Evolutionary conservation across 345 rosid genomes (phyloP).

Genomic region (Salix koriyanagi): DNA sequence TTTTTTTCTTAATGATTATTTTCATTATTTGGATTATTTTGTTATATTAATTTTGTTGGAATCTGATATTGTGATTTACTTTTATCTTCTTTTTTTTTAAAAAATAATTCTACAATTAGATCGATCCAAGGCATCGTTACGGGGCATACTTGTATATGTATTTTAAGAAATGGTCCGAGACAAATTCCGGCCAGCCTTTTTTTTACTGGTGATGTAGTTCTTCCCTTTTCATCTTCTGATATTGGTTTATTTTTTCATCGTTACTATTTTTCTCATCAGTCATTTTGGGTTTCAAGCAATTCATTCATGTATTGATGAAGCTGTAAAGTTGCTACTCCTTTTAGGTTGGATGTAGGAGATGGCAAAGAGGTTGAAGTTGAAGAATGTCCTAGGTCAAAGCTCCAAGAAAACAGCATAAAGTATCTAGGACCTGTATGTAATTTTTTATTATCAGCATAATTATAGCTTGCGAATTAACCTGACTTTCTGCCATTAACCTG

Average conservation of each 20-base stretch:
- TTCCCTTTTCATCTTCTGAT: background rate
- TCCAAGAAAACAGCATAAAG: constrained; percentile 72
- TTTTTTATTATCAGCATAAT: background rate
- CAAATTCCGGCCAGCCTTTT: constrained; percentile 82
- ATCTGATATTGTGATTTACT: background rate
- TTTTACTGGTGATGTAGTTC: constrained; percentile 63
- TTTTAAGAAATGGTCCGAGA: constrained; percentile 69
- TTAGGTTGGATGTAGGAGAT: constrained; percentile 87
- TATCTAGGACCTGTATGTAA: constrained; percentile 88
- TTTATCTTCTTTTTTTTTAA: background rate
- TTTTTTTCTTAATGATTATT: background rate
- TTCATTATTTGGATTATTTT: background rate
- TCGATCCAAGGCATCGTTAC: constrained; percentile 91
- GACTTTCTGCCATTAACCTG: background rate
- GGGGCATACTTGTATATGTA: constrained; percentile 78
- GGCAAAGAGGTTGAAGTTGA: constrained; percentile 71
- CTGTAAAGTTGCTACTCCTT: background rate
- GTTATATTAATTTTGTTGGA: background rate
- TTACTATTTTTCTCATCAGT: no score
- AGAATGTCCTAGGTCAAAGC: constrained; percentile 61
- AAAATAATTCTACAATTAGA: constrained; percentile 30
- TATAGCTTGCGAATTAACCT: constrained; percentile 1
- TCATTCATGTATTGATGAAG: no score
- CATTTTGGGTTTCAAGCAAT: no score
- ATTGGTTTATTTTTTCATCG: no score